Evolutionary conservation across 495 filamentous ascomycete genomes (phyloP), one percentile per base, ranked within the genome.

Genomic region (Xylaria curta): DNA sequence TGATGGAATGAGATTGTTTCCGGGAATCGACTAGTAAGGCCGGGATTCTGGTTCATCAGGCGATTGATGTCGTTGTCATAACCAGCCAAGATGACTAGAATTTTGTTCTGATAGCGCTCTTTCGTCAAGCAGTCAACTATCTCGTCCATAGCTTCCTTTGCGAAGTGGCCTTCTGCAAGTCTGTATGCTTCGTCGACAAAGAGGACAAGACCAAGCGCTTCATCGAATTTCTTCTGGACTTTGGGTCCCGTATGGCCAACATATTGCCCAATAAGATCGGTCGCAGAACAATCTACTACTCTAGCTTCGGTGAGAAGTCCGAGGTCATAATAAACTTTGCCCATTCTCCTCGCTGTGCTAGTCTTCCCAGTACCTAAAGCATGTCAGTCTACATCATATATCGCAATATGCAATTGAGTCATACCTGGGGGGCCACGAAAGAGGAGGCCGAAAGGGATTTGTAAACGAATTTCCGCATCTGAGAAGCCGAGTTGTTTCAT

Each of bases 61-160:
- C 85, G 81, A 75, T 94, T 89, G 73, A 95, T 94, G 42, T 94
- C 90, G 0, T 81, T 69, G 40, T 89, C 87, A 70, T 95, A 94
- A 2, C 93, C 93, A 0, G 93, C 93, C 0, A 95, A 83, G 54
- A 96, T 93, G 19, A 92, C 84, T 53, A 96, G 84, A 1, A 96
- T 76, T 70, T 91, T 94, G 59, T 86, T 82, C 8, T 76, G 73
- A 74, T 88, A 96, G 33, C 80, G 81, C 1, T 86, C 84, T 73
- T 92, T 92, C 0, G 90, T 92, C 10, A 92, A 81, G 53, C 83
- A 88, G 78, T 93, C 90, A 0, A 92, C 89, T 12, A 95, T 80
- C 81, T 94, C 91, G 59, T 93, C 88, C 76, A 93, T 88, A 0
- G 91, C 92, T 76, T 94, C 92, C 63, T 88, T 87, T 0, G 88